phyloP scores from a whole-genome alignment of 164 flowering plant genomes.

The Malania oleifera region DNA sequence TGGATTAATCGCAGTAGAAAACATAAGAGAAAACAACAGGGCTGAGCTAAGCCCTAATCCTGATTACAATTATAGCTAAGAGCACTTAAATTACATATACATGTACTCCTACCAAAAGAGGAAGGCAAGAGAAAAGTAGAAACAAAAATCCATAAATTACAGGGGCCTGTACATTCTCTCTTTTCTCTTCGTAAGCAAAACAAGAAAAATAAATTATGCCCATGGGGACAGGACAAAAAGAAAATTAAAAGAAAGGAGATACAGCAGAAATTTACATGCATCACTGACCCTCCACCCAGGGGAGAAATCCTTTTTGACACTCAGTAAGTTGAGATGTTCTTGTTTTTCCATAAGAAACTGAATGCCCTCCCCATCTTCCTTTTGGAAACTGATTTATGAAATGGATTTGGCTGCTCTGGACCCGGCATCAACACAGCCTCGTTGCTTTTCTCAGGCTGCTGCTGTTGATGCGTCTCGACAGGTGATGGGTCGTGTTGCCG shows the following conservation, averaged over 20 bases:
- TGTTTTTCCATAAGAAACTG: neutral
- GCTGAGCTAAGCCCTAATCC: no score
- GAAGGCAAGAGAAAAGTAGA: neutral
- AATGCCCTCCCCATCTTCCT: conserved; percentile 15
- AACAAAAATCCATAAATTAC: conserved; percentile 28
- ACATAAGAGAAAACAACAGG: no score
- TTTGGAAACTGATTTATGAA: conserved; percentile 47
- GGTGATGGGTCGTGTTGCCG: conserved; percentile 67
- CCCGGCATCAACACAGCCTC: conserved; percentile 12
- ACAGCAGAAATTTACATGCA: conserved; percentile 49
- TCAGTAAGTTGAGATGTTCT: conserved; percentile 60
- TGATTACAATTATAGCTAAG: no score
- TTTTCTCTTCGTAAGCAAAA: conserved; percentile 26
- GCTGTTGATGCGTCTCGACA: conserved; percentile 8
- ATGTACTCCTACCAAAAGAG: neutral
- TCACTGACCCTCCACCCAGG: neutral
- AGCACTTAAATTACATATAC: neutral
- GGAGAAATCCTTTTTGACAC: conserved; percentile 19
- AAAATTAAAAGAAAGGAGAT: conserved; percentile 16
- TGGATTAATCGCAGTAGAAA: no score
- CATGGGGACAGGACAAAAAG: conserved; percentile 4
- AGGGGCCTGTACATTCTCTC: conserved; percentile 37
- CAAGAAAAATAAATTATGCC: conserved; percentile 22
- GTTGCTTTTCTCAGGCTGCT: conserved; percentile 19
- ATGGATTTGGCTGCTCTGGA: conserved; percentile 39